Evolutionary conservation across 2,329 filamentous ascomycete genomes (phyloP).

Genomic region (Colletotrichum tofieldiae): DNA sequence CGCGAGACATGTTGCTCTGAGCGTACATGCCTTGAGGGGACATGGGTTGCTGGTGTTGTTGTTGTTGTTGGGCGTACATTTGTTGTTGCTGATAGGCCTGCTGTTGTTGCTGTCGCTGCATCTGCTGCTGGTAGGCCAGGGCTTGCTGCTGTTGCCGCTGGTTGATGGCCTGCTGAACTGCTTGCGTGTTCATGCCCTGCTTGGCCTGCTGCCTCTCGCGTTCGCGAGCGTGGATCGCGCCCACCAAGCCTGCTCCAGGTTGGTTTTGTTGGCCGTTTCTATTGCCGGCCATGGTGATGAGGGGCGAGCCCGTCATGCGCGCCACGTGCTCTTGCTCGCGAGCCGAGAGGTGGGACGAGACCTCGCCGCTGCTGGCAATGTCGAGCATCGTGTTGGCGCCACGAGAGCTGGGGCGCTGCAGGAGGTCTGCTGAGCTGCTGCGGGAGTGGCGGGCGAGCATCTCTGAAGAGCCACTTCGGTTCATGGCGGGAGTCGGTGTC

Average conservation of each 20-base stretch:
- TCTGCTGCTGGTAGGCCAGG: constrained; percentile 52
- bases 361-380: constrained; percentile 59
- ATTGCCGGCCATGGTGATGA: constrained; percentile 73
- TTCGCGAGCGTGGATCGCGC: constrained; percentile 85
- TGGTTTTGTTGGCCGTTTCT: constrained; percentile 60
- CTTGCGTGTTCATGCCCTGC: constrained; percentile 77
- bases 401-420: constrained; percentile 71
- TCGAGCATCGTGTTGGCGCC: constrained; percentile 68
- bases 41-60: constrained; percentile 36
- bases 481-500: constrained; percentile 61
- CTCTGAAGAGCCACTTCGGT: constrained; percentile 59
- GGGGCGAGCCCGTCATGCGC: constrained; percentile 82
- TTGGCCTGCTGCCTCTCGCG: constrained; percentile 82
- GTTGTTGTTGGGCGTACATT: constrained; percentile 45
- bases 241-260: constrained; percentile 77
- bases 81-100: constrained; percentile 47
- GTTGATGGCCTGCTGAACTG: constrained; percentile 81
- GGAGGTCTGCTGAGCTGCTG: constrained; percentile 64
- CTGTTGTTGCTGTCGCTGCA: constrained; percentile 52
- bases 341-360: constrained; percentile 78
- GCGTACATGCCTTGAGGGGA: constrained; percentile 39
- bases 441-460: constrained; percentile 60
- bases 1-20: constrained; percentile 40
- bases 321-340: constrained; percentile 93
- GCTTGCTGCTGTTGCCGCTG: constrained; percentile 69